Percentiles rank a stretch among this genome's conserved stretches.
phyloP scores from a whole-genome alignment of 768 basidiomycete species.

The Coprinopsis marcescibilis region DNA sequence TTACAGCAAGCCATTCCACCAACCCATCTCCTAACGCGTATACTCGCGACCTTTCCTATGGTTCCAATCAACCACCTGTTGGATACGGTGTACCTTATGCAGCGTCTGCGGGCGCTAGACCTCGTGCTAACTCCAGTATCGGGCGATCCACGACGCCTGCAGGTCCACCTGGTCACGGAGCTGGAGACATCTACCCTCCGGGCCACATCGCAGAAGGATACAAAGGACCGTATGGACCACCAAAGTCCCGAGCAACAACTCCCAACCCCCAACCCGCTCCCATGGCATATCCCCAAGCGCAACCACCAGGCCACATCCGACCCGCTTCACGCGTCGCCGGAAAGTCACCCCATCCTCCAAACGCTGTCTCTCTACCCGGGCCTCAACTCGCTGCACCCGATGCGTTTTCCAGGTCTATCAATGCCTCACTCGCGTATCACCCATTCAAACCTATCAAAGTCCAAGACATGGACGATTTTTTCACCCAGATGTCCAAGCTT shows the following conservation, averaged over 20 bases:
- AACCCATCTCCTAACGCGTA: conserved; percentile 45
- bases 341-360: conserved; percentile 29
- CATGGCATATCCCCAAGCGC: conserved; percentile 29
- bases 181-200: conserved; percentile 41
- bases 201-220: conserved; percentile 56
- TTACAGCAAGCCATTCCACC: conserved; percentile 12
- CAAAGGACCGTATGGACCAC: conserved; percentile 31
- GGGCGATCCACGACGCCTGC: conserved; percentile 37
- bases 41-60: conserved; percentile 36
- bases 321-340: conserved; percentile 18
- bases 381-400: conserved; percentile 57
- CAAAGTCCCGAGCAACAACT: conserved; percentile 40
- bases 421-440: conserved; percentile 58
- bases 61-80: conserved; percentile 14
- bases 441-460: conserved; percentile 68
- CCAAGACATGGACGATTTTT: conserved; percentile 73
- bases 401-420: conserved; percentile 69
- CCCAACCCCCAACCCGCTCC: conserved; percentile 31
- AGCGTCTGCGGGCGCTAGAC: conserved; percentile 31
- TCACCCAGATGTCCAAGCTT: conserved; percentile 58
- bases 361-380: conserved; percentile 21
- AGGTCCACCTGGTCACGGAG: conserved; percentile 21
- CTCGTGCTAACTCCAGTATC: conserved; percentile 26
- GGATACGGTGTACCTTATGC: conserved; percentile 27
- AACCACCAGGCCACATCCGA: conserved; percentile 15